phyloP scores from a whole-genome alignment of 495 filamentous ascomycete species.

The Alectoria sarmentosa region DNA sequence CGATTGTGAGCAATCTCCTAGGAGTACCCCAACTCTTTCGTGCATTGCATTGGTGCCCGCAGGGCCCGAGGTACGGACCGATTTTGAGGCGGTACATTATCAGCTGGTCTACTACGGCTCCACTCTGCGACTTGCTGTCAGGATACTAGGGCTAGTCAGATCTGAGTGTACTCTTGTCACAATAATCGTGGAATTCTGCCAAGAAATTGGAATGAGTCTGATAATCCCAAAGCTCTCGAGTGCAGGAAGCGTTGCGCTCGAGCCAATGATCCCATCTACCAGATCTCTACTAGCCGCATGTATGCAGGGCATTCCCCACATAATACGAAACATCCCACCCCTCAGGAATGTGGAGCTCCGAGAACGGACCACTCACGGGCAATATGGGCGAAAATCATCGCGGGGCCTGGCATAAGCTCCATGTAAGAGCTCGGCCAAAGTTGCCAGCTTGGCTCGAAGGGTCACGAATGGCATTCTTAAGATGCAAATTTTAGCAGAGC shows the following conservation, averaged over 20 bases:
- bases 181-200: not conserved
- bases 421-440: not conserved
- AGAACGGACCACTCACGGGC: not conserved
- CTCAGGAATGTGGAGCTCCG: not conserved
- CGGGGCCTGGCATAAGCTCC: constrained; percentile 6
- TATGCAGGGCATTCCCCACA: constrained; percentile 10
- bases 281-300: constrained; percentile 8
- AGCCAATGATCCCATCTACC: constrained; percentile 1
- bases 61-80: not conserved
- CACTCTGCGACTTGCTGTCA: not conserved
- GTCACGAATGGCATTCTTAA: not conserved
- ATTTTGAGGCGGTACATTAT: not conserved
- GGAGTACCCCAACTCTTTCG: not conserved
- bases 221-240: not conserved
- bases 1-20: not conserved
- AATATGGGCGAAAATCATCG: not conserved
- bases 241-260: not conserved
- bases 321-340: not conserved
- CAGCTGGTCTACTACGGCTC: constrained; percentile 5
- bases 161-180: no score
- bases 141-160: not conserved
- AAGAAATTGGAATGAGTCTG: not conserved
- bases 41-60: constrained; percentile 3
- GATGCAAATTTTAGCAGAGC: not conserved
- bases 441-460: not conserved